phyloP scores from a whole-genome alignment of 805 yeast species.

The Lipomyces chichibuensis region DNA sequence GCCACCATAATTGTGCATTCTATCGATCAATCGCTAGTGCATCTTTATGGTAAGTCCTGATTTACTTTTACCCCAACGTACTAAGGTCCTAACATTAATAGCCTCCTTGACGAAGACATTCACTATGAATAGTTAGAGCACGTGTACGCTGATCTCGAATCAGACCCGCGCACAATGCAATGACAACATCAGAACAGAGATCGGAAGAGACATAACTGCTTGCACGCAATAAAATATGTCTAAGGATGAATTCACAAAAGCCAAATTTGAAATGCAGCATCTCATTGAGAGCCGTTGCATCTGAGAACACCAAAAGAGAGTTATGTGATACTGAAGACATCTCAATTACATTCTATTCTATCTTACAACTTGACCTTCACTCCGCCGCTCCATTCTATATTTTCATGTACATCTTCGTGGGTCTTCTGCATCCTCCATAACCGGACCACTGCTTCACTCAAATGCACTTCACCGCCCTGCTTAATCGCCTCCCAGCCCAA shows the following conservation, averaged over 20 bases:
- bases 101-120: slow-evolving; percentile 3
- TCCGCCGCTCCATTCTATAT: background rate
- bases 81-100: background rate
- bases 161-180: slow-evolving; percentile 4
- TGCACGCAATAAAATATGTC: slow-evolving; percentile 13
- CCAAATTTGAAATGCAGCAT: slow-evolving; percentile 33
- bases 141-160: slow-evolving; percentile 8
- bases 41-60: slow-evolving; percentile 2
- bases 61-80: background rate
- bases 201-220: slow-evolving; percentile 17
- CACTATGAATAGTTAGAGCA: background rate
- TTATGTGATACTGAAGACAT: slow-evolving; percentile 30
- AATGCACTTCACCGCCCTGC: background rate
- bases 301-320: slow-evolving; percentile 31
- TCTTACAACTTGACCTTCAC: background rate
- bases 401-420: slow-evolving; percentile 2
- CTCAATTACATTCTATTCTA: background rate
- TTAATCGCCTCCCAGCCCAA: slow-evolving; percentile 2
- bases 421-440: slow-evolving; percentile 24
- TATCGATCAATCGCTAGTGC: background rate
- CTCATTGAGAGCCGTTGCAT: slow-evolving; percentile 17
- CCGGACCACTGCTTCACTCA: slow-evolving; percentile 2
- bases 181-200: slow-evolving; percentile 25
- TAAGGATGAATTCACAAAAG: slow-evolving; percentile 31
- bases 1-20: too few species aligned